These are phyloP conservation scores for Neurospora sp. DNA, from an alignment of 495 filamentous ascomycete species.

Conservation along the genomic window DNA sequence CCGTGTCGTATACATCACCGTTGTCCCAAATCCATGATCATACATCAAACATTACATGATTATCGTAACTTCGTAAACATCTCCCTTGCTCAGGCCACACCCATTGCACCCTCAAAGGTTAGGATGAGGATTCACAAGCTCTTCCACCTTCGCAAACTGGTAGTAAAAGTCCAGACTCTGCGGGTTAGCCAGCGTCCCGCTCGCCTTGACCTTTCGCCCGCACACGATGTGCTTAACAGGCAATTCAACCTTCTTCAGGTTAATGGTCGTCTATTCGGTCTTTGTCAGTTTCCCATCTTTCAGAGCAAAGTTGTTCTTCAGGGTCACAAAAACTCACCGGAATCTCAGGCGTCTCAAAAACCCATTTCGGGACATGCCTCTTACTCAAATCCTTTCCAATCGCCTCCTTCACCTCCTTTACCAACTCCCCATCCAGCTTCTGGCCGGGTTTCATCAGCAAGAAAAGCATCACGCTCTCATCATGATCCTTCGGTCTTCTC, in stretches of 20 bases:
- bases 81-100: not conserved
- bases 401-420: constrained; percentile 47
- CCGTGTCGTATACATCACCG: not conserved
- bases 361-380: constrained; percentile 65
- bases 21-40: not conserved
- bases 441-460: constrained; percentile 56
- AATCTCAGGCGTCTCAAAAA: constrained; percentile 73
- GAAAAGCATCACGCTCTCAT: constrained; percentile 71
- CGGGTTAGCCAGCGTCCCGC: constrained; percentile 68
- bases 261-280: constrained; percentile 75
- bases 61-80: not conserved
- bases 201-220: constrained; percentile 62
- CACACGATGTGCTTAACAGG: constrained; percentile 80
- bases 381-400: constrained; percentile 56
- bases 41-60: not conserved
- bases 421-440: constrained; percentile 45
- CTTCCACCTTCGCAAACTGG: constrained; percentile 68
- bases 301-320: no score
- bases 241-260: constrained; percentile 77
- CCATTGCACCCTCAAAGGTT: not conserved
- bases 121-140: constrained; percentile 28
- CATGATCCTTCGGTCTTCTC: constrained; percentile 52
- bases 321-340: constrained; percentile 59
- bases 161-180: constrained; percentile 68
- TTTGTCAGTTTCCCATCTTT: not conserved